Conservation (phyloP, 2,329 filamentous ascomycete genomes). For the Fusarium sp. region DNA sequence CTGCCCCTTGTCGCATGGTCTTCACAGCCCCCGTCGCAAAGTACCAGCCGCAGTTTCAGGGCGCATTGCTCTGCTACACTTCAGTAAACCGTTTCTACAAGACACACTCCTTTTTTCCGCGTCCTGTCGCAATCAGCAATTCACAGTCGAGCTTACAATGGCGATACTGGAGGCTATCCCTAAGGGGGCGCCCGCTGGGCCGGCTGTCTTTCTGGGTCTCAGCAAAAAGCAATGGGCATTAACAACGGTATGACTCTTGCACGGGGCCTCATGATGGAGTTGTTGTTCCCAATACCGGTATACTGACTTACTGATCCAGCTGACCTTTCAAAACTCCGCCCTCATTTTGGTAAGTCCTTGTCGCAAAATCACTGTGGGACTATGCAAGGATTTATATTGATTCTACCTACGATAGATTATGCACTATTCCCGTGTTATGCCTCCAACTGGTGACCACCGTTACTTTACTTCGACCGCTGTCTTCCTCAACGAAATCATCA, state of each 20-base stretch:
- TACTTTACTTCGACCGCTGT: slow-evolving; percentile 96
- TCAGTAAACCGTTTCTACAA: slow-evolving; percentile 1
- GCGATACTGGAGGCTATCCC: slow-evolving; percentile 38
- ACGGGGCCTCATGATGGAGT: neutral
- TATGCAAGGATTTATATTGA: slow-evolving; percentile 74
- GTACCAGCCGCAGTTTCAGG: slow-evolving; percentile 20
- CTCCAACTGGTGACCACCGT: slow-evolving; percentile 81
- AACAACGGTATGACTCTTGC: slow-evolving; percentile 30
- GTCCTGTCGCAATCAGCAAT: neutral
- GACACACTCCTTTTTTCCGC: slow-evolving; percentile 11
- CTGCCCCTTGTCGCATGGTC: slow-evolving; percentile 30
- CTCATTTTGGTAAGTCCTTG: slow-evolving; percentile 71
- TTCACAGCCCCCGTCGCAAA: slow-evolving; percentile 33
- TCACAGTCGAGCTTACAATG: slow-evolving; percentile 26
- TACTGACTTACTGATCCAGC: slow-evolving; percentile 57
- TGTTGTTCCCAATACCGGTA: neutral
- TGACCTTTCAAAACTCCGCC: slow-evolving; percentile 80
- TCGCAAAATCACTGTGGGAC: slow-evolving; percentile 4
- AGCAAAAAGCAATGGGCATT: slow-evolving; percentile 45
- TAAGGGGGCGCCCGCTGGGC: slow-evolving; percentile 13
- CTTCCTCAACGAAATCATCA: slow-evolving; percentile 91
- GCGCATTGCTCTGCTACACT: slow-evolving; percentile 11
- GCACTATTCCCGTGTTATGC: slow-evolving; percentile 96
- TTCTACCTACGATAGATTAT: slow-evolving; percentile 69
- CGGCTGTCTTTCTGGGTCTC: slow-evolving; percentile 39